Evolutionary conservation across 495 filamentous ascomycete species (phyloP).

Genomic region (Aspergillus cavernicola): DNA sequence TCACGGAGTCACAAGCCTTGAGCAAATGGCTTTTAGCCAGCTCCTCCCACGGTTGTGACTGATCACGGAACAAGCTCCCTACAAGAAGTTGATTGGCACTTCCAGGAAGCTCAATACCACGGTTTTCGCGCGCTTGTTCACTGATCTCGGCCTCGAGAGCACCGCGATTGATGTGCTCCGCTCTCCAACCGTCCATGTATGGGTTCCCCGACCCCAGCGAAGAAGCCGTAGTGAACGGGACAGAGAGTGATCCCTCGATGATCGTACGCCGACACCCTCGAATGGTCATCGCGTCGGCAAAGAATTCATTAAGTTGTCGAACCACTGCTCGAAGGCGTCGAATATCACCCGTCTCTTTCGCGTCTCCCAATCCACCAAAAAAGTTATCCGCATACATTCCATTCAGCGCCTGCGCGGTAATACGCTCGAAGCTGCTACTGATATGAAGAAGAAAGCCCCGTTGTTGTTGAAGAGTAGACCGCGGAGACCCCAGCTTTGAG

Average conservation of each 20-base stretch:
- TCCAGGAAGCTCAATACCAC: conserved; percentile 44
- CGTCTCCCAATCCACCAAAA: conserved; percentile 40
- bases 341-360: background rate
- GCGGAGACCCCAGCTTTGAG: conserved; percentile 42
- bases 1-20: conserved; percentile 20
- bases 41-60: conserved; percentile 35
- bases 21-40: conserved; percentile 26
- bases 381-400: conserved; percentile 56
- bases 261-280: conserved; percentile 37
- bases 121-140: conserved; percentile 16
- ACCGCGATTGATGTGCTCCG: background rate
- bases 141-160: conserved; percentile 19
- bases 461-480: conserved; percentile 51
- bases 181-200: conserved; percentile 17
- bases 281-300: conserved; percentile 46
- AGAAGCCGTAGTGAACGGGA: background rate
- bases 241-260: background rate
- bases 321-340: conserved; percentile 59
- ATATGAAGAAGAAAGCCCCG: conserved; percentile 48
- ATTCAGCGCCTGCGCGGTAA: conserved; percentile 48
- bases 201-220: background rate
- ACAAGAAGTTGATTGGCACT: conserved; percentile 43
- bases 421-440: conserved; percentile 47
- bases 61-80: conserved; percentile 40
- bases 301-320: conserved; percentile 54